These are phyloP conservation scores for Mrakia frigida DNA, from an alignment of 768 basidiomycete genomes.

Conservation along the genomic window DNA sequence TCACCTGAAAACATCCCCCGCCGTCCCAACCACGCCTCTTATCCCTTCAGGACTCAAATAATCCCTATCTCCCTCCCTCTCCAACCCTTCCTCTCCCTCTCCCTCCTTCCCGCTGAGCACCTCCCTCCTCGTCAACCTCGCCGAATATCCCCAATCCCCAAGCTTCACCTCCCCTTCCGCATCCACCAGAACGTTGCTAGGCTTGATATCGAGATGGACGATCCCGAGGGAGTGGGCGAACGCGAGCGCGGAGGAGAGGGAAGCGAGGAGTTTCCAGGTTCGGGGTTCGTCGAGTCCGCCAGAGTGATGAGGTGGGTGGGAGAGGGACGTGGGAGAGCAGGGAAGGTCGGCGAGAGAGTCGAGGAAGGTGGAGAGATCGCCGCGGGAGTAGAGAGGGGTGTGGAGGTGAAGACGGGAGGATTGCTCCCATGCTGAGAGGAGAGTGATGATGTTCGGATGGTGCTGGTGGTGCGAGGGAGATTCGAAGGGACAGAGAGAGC, in stretches of 20 bases:
- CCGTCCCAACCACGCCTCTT: slow-evolving; percentile 82
- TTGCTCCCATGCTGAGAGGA: slow-evolving; percentile 90
- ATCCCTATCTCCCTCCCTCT: slow-evolving; percentile 93
- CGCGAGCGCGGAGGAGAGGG: slow-evolving; percentile 70
- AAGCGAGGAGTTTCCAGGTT: slow-evolving; percentile 91
- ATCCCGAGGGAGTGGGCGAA: slow-evolving; percentile 85
- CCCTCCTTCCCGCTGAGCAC: too few species aligned
- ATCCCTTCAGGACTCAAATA: slow-evolving; percentile 96
- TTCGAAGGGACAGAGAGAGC: slow-evolving; percentile 39
- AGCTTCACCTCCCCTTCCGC: slow-evolving; percentile 83
- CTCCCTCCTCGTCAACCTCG: slow-evolving; percentile 39
- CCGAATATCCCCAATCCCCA: slow-evolving; percentile 97
- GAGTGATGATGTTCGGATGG: slow-evolving; percentile 69
- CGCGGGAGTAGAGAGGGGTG: slow-evolving; percentile 87
- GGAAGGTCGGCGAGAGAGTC: slow-evolving; percentile 45
- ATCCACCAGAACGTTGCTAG: slow-evolving; percentile 90
- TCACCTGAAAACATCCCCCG: slow-evolving; percentile 94
- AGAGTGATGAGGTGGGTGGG: background rate
- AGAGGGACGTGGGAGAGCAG: background rate
- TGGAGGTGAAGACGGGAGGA: slow-evolving; percentile 66
- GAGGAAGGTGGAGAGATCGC: slow-evolving; percentile 83
- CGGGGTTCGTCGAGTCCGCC: slow-evolving; percentile 72
- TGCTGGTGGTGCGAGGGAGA: background rate
- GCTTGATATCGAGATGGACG: slow-evolving; percentile 94
- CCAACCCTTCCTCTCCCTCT: slow-evolving; percentile 39